Conservation (phyloP, 1,139 yeast species). For the Yamadazyma oceani region DNA sequence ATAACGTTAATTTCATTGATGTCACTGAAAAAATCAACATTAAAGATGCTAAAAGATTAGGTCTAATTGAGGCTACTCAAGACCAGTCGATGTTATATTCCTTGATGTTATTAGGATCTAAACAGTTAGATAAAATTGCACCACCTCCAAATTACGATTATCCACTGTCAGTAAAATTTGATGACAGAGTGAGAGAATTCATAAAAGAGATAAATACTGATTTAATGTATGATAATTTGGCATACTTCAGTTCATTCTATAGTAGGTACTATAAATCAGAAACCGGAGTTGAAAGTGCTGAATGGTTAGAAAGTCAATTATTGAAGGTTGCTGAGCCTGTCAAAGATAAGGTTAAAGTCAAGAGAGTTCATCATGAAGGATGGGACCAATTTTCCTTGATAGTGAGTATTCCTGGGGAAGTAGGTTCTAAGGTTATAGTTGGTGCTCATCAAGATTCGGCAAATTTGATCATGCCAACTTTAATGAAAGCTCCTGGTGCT, state of each 20-base stretch:
- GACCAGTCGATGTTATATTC: constrained; percentile 11
- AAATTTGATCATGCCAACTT: constrained; percentile 69
- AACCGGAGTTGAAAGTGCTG: constrained; percentile 68
- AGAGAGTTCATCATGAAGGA: constrained; percentile 34
- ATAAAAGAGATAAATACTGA: constrained; percentile 42
- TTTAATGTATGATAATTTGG: constrained; percentile 53
- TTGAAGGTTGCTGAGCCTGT: constrained; percentile 43
- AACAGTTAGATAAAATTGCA: constrained; percentile 27
- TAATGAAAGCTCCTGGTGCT: constrained; percentile 87
- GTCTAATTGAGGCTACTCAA: constrained; percentile 24
- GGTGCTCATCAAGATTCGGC: constrained; percentile 92
- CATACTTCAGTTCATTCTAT: constrained; percentile 65
- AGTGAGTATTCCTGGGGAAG: constrained; percentile 41
- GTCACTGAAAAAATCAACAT: constrained; percentile 49
- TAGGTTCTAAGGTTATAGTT: constrained; percentile 54
- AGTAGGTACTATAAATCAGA: constrained; percentile 81
- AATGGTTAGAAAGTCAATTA: constrained; percentile 63
- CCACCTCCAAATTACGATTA: constrained; percentile 42
- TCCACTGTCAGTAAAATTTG: constrained; percentile 49
- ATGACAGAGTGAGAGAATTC: constrained; percentile 40
- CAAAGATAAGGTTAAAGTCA: constrained; percentile 24
- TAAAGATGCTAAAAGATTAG: constrained; percentile 31
- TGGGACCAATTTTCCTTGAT: constrained; percentile 48
- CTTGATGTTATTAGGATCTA: constrained; percentile 27
- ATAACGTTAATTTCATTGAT: constrained; percentile 66